Base-by-base conservation (phyloP, 2,329 filamentous ascomycete genomes). In the Phyllachora maydis region DNA sequence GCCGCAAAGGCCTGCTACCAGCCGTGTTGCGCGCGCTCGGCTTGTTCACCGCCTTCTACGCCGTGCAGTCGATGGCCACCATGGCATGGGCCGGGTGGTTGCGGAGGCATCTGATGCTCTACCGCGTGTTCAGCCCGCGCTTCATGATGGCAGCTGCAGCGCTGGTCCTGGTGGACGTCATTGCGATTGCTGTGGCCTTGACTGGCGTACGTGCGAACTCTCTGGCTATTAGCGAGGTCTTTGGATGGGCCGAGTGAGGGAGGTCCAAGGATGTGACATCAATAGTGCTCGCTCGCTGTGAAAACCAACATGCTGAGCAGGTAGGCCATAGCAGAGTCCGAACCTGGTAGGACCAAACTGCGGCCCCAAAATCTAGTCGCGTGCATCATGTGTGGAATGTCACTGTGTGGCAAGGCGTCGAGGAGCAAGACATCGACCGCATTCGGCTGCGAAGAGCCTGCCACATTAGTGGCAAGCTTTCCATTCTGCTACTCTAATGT, bases 101-200 rank as follows among this genome's bases (percentile, higher is more conserved):
- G 38, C 61, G 88, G 25, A 62, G 88, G 24, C 88, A 98, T 53
- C 59, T 98, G 32, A 98, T 98, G 88, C 61, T 98, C 15, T 98
- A 88, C 50, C 65, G 88, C 19, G 81, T 98, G 20, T 98, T 98
- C 41, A 73, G 65, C 49, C 88, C 88, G 22, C 56, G 85, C 14
- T 98, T 85, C 51, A 78, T 98, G 74, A 63, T 79, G 42, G 81
- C 74, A 0, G 72, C 69, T 0, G 49, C 63, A 4, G 61, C 75
- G 23, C 43, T 95, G 28, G 39, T 85, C 10, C 58, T 83, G 14
- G 70, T 91, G 7, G 85, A 95, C 40, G 32, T 90, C 4, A 59
- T 88, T 3, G 62, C 64, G 1, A 59, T 88, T 6, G 31, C 71
- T 9, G 57, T 92, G 10, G 66, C 70, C n/a, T 43, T 93, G 27